Base-by-base conservation (phyloP, 2,329 filamentous ascomycete genomes). In the Cladophialophora carrionii region DNA sequence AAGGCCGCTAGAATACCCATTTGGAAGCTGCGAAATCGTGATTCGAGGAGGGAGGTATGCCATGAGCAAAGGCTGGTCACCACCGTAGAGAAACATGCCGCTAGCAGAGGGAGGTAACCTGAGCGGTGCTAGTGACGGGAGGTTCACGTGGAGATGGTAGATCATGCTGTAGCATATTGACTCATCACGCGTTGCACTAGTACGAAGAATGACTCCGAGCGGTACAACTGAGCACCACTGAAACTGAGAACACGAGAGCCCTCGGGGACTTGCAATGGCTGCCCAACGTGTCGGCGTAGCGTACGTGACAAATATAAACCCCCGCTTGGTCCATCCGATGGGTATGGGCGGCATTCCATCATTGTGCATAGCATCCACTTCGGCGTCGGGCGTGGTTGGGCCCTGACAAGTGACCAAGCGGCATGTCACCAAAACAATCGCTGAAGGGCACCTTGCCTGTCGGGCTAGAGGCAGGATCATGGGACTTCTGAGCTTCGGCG, bases 311-410 rank as follows among this genome's bases (percentile, higher is more conserved):
- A 12, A 43, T n/a, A 43, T 43, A 43, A 51, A 17, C 48, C 22
- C n/a, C 48, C 48, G 22, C 20, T 51, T 51, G 48, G 48, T 51
- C 20, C 48, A 26, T 22, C 10, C 48, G 22, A 51, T n/a, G 41
- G 12, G 3, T n/a, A 7, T 43, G n/a, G 41, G 41, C 41, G n/a
- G 12, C 9, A 14, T 43, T 43, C 12, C 9, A 43, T 51, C 48
- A 51, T 51, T 51, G 48, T 26, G 48, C 48, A 51, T 51, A 14
- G 48, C 24, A 29, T 29, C 20, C 20, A 51, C 48, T 26, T 20
- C 24, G 48, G 12, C 14, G 9, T 10, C 14, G 24, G 5, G 48
- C 4, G 20, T 51, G 48, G 24, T 51, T 51, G 22, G 48, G 14
- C 17, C 20, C 14, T 26, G 48, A 5, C 48, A 17, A 51, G 48